Conservation (phyloP, 176 grass and related monocot species). For the Saccharum officinarum region DNA sequence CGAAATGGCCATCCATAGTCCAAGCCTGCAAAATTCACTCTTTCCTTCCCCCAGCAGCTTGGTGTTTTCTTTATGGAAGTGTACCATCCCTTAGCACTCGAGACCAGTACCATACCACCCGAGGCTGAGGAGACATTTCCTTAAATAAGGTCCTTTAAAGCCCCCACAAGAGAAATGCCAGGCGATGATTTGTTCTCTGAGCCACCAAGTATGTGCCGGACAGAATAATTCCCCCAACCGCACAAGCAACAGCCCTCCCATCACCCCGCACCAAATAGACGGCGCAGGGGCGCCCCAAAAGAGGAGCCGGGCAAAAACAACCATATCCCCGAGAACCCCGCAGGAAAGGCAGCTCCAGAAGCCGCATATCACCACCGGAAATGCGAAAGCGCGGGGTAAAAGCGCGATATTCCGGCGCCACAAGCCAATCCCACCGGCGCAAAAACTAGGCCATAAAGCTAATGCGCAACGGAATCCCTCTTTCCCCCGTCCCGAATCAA, state of each 20-base stretch:
- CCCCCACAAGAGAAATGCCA: slow-evolving; percentile 36
- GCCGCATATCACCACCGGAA: slow-evolving; percentile 41
- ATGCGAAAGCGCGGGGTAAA: slow-evolving; percentile 56
- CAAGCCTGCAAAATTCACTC: neutral
- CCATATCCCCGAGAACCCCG: slow-evolving; percentile 40
- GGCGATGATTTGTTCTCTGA: slow-evolving; percentile 39
- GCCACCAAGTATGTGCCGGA: slow-evolving; percentile 49
- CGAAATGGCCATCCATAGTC: neutral
- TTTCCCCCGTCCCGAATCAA: slow-evolving; percentile 33
- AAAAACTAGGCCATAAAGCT: slow-evolving; percentile 41
- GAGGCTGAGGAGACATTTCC: slow-evolving; percentile 19
- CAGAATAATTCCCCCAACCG: slow-evolving; percentile 54
- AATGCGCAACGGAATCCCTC: slow-evolving; percentile 63
- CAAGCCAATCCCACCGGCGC: slow-evolving; percentile 37
- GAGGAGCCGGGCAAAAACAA: slow-evolving; percentile 38
- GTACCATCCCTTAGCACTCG: slow-evolving; percentile 15
- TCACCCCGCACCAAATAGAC: slow-evolving; percentile 43
- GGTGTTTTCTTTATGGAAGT: slow-evolving; percentile 18
- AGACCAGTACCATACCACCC: slow-evolving; percentile 19
- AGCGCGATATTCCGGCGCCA: slow-evolving; percentile 56
- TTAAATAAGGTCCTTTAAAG: slow-evolving; percentile 43
- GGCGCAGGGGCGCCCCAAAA: slow-evolving; percentile 44
- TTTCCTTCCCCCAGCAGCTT: neutral
- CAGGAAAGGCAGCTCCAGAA: slow-evolving; percentile 42
- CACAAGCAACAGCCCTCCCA: slow-evolving; percentile 47